Evolutionary conservation across 2,329 filamentous ascomycete species (phyloP).

Genomic region (Mycosphaerelloides madeirae): DNA sequence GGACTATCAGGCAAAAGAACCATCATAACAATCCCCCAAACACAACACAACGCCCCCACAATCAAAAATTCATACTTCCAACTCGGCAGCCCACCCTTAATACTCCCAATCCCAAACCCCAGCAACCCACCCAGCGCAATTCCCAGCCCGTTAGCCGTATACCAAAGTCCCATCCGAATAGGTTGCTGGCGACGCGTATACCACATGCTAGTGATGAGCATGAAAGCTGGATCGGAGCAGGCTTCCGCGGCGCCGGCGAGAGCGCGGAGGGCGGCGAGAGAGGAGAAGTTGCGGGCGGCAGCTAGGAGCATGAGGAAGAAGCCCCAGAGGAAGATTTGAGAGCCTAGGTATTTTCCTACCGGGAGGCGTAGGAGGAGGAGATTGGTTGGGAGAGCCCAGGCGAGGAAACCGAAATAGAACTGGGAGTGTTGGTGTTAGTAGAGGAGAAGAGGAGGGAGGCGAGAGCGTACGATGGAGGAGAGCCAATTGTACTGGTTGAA

Average conservation of each 20-base stretch:
- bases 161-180: conserved; percentile 56
- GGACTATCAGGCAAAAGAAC: conserved; percentile 41
- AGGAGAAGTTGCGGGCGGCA: conserved; percentile 44
- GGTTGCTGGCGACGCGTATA: conserved; percentile 61
- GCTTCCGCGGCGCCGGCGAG: conserved; percentile 56
- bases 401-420: conserved; percentile 55
- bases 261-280: conserved; percentile 53
- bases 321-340: conserved; percentile 57
- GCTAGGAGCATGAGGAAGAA: conserved; percentile 36
- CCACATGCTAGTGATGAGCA: conserved; percentile 64
- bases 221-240: conserved; percentile 56
- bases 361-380: conserved; percentile 50
- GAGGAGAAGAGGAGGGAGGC: too few species aligned
- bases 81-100: conserved; percentile 51
- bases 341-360: conserved; percentile 48
- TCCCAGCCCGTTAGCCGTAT: conserved; percentile 55
- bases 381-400: conserved; percentile 53
- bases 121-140: conserved; percentile 56
- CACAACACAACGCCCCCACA: conserved; percentile 52
- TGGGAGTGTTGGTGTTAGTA: neutral
- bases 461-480: conserved; percentile 20
- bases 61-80: conserved; percentile 66
- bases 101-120: conserved; percentile 58
- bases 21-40: conserved; percentile 55
- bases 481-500: conserved; percentile 60